Conservation (phyloP, 257 asterid genomes). For the Oldenlandia corymbosa region DNA sequence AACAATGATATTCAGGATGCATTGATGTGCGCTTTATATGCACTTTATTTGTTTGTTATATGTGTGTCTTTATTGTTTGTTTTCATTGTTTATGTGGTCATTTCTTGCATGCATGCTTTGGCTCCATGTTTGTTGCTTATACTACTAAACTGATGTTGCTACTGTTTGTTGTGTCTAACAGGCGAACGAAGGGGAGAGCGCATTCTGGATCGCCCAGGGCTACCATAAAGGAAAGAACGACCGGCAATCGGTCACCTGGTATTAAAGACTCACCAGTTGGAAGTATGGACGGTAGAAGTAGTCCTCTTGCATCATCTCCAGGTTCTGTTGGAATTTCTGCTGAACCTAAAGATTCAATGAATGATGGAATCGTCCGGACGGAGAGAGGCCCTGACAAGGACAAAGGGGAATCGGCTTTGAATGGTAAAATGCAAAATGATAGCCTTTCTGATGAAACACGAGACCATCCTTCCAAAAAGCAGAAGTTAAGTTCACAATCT, state of each 20-base stretch:
- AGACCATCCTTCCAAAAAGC: constrained; percentile 32
- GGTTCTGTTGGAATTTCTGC: constrained; percentile 32
- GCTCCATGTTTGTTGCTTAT: background rate
- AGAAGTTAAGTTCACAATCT: constrained; percentile 33
- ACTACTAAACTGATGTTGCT: constrained; percentile 2
- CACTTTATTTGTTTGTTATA: background rate
- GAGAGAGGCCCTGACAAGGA: constrained; percentile 40
- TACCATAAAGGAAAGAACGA: constrained; percentile 26
- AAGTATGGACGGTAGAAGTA: constrained; percentile 41
- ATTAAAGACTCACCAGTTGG: constrained; percentile 40
- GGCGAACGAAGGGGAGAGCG: constrained; percentile 50
- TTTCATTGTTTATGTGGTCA: background rate
- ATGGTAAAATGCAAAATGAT: constrained; percentile 28
- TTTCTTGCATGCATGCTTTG: background rate
- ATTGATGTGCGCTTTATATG: background rate
- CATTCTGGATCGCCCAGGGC: constrained; percentile 34
- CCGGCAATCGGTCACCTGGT: constrained; percentile 32
- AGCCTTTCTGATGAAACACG: constrained; percentile 32
- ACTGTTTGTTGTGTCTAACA: constrained; percentile 14
- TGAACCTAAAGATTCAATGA: constrained; percentile 35
- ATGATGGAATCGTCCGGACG: constrained; percentile 35
- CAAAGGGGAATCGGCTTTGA: constrained; percentile 36
- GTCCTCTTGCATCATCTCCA: constrained; percentile 44
- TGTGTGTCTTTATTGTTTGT: background rate
- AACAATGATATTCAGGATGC: background rate